phyloP scores from a whole-genome alignment of 805 yeast species.

The Cyberlindnera xishuangbannaensis region DNA sequence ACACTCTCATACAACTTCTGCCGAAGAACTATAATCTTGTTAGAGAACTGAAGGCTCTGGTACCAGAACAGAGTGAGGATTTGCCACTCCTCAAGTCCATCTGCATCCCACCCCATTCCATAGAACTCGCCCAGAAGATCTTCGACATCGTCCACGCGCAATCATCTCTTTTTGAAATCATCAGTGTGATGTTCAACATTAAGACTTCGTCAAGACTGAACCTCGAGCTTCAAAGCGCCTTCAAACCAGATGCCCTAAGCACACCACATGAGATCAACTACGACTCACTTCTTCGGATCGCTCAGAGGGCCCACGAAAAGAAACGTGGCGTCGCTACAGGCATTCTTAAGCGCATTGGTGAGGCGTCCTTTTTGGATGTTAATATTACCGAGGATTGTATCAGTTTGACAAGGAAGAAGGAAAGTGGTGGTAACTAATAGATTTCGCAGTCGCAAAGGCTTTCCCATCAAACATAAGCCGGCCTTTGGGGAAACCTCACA shows the following conservation, averaged over 20 bases:
- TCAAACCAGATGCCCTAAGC: not conserved
- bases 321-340: conserved; percentile 1
- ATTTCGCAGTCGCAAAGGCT: too few species aligned
- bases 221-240: conserved; percentile 5
- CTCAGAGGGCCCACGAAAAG: conserved; percentile 6
- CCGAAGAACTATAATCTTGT: conserved; percentile 4
- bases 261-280: conserved; percentile 8
- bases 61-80: not conserved
- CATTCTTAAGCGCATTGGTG: conserved; percentile 11
- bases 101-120: conserved; percentile 13
- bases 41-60: conserved; percentile 1
- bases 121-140: conserved; percentile 6
- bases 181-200: conserved; percentile 9
- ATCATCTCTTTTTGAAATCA: conserved; percentile 4
- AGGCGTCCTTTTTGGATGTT: conserved; percentile 10
- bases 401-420: conserved; percentile 2
- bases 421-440: too few species aligned
- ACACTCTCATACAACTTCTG: conserved; percentile 1
- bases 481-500: too few species aligned
- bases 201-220: conserved; percentile 7
- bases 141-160: conserved; percentile 6
- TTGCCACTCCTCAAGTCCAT: conserved; percentile 7
- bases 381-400: conserved; percentile 3
- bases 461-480: too few species aligned
- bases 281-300: conserved; percentile 13